Conservation (phyloP, 1,284 basidiomycete species). For the Boletus albobrunnescens region DNA sequence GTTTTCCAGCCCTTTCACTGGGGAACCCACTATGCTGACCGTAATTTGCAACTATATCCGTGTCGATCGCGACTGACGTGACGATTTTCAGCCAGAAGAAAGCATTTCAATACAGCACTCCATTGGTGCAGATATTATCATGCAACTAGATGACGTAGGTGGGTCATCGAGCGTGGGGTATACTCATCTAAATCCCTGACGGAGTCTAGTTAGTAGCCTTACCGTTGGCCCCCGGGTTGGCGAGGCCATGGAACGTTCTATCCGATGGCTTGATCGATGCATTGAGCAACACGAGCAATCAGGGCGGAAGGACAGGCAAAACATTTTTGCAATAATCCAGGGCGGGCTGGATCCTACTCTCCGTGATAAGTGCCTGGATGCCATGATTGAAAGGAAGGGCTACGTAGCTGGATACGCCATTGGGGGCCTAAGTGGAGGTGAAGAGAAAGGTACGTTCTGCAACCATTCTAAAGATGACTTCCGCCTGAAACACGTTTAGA, state of each 20-base stretch:
- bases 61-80: conserved; percentile 17
- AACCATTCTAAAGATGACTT: conserved; percentile 6
- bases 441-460: conserved; percentile 68
- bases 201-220: conserved; percentile 60
- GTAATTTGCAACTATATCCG: conserved; percentile 40
- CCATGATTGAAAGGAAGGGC: conserved; percentile 72
- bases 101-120: conserved; percentile 82
- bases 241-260: conserved; percentile 78
- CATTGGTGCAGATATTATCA: conserved; percentile 86
- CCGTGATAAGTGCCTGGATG: conserved; percentile 69
- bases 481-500: conserved; percentile 40
- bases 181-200: neutral
- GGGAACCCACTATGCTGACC: conserved; percentile 79
- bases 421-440: conserved; percentile 79
- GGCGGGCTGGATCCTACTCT: conserved; percentile 70
- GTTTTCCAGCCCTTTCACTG: conserved; percentile 78
- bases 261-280: conserved; percentile 83
- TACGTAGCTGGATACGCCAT: conserved; percentile 78
- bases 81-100: conserved; percentile 66
- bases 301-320: conserved; percentile 61
- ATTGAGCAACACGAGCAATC: conserved; percentile 67
- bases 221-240: conserved; percentile 72
- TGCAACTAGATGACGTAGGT: conserved; percentile 90
- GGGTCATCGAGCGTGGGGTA: conserved; percentile 26
- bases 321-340: conserved; percentile 85